Evolutionary conservation across 2,329 filamentous ascomycete species (phyloP).

Genomic region (Chrysosporium queenslandicum): DNA sequence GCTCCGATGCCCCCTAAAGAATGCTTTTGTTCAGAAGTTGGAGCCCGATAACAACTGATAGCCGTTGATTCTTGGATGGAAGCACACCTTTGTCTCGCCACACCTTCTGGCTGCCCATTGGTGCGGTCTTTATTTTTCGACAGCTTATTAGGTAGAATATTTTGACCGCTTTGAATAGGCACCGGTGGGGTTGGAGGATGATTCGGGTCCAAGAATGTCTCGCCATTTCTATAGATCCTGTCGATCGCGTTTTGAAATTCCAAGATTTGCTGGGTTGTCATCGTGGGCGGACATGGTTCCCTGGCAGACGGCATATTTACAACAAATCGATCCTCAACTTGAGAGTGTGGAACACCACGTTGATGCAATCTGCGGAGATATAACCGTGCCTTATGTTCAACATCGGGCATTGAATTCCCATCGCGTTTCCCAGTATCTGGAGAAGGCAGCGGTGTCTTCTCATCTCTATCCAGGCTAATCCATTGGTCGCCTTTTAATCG

Average conservation of each 20-base stretch:
- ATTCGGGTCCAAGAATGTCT: constrained; percentile 26
- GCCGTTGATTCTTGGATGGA: constrained; percentile 20
- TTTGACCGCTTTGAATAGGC: constrained; percentile 24
- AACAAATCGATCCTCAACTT: constrained; percentile 35
- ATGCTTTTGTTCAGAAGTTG: constrained; percentile 13
- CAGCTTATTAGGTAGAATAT: constrained; percentile 22
- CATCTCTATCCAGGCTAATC: constrained; percentile 25
- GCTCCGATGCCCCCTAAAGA: constrained; percentile 22
- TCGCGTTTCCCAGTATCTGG: constrained; percentile 9
- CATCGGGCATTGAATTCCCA: neutral
- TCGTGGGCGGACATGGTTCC: constrained; percentile 33
- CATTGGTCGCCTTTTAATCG: constrained; percentile 30
- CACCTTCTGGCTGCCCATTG: neutral
- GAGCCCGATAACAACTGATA: constrained; percentile 25
- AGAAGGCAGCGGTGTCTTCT: constrained; percentile 18
- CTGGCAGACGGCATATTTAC: constrained; percentile 37
- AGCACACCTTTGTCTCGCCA: neutral
- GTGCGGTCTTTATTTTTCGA: constrained; percentile 10
- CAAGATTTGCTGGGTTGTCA: constrained; percentile 32
- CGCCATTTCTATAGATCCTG: constrained; percentile 24
- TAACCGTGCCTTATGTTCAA: constrained; percentile 13
- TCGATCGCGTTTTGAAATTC: constrained; percentile 34
- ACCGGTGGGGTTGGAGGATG: constrained; percentile 27
- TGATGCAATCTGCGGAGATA: constrained; percentile 22
- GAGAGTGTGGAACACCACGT: constrained; percentile 25